These are phyloP conservation scores for Wickerhamomyces sp. DNA, from an alignment of 1,139 yeast genomes.

Conservation along the genomic window DNA sequence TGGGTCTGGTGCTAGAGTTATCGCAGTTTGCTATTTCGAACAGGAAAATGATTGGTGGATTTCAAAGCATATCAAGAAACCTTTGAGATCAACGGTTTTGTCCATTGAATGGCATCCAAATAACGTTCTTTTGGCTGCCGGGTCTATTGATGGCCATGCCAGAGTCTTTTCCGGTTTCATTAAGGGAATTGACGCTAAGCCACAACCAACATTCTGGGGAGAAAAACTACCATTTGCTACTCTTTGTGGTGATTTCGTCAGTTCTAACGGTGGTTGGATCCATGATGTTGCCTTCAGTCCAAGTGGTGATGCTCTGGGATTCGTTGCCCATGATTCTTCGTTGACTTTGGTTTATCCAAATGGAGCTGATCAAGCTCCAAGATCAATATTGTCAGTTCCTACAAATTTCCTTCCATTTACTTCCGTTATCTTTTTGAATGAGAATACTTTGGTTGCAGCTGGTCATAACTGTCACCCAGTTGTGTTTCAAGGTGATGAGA, in stretches of 20 bases:
- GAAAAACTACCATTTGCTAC: slow-evolving; percentile 94
- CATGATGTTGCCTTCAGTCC: slow-evolving; percentile 90
- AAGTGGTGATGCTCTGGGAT: slow-evolving; percentile 71
- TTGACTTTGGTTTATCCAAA: slow-evolving; percentile 71
- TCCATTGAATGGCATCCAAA: slow-evolving; percentile 94
- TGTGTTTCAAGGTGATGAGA: slow-evolving; percentile 69
- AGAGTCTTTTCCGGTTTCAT: slow-evolving; percentile 91
- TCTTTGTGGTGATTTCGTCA: slow-evolving; percentile 77
- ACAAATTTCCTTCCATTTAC: slow-evolving; percentile 84
- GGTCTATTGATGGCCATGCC: slow-evolving; percentile 93
- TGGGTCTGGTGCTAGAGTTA: slow-evolving; percentile 90
- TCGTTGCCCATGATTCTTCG: slow-evolving; percentile 74
- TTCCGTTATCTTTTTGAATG: slow-evolving; percentile 63
- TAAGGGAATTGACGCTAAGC: slow-evolving; percentile 85
- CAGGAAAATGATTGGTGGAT: slow-evolving; percentile 99
- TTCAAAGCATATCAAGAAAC: slow-evolving; percentile 92
- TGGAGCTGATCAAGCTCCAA: slow-evolving; percentile 59
- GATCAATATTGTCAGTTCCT: slow-evolving; percentile 40
- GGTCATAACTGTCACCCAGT: slow-evolving; percentile 94
- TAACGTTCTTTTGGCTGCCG: slow-evolving; percentile 80
- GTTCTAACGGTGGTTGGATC: slow-evolving; percentile 83
- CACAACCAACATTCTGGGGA: slow-evolving; percentile 86
- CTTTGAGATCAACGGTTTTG: slow-evolving; percentile 81
- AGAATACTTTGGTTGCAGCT: slow-evolving; percentile 70
- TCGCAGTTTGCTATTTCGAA: slow-evolving; percentile 95